Conservation (phyloP, 2,329 filamentous ascomycete species). For the Fusarium sp. region DNA sequence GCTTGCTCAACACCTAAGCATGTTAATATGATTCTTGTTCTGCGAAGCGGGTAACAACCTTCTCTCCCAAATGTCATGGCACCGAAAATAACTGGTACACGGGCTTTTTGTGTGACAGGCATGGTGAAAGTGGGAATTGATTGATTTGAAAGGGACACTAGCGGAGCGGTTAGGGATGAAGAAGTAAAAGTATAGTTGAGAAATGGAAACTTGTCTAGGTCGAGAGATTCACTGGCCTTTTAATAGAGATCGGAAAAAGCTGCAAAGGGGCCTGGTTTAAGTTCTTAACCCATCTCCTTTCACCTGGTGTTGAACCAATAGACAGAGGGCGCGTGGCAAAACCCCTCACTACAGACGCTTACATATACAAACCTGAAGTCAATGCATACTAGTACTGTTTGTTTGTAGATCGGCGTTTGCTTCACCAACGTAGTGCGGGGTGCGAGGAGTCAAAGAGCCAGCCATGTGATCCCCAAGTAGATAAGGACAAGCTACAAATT, state of each 20-base stretch:
- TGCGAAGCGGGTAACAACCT: background rate
- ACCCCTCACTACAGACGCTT: background rate
- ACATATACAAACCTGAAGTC: background rate
- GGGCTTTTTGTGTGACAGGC: background rate
- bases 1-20: constrained; percentile 3
- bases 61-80: constrained; percentile 10
- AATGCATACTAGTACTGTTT: background rate
- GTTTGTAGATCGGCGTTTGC: background rate
- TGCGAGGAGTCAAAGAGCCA: background rate
- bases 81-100: constrained; percentile 1
- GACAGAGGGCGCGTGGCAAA: background rate
- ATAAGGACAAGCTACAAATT: background rate
- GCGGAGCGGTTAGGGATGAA: background rate
- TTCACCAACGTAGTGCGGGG: background rate
- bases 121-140: background rate
- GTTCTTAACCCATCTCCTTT: background rate
- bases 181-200: background rate
- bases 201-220: background rate
- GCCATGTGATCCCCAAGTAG: background rate
- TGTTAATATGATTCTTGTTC: background rate
- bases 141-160: background rate
- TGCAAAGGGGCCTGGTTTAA: background rate
- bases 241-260: background rate
- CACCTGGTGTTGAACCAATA: background rate
- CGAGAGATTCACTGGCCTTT: background rate